Base-by-base conservation (phyloP, 345 rosid species). In the Eucalyptus erythrocorys region DNA sequence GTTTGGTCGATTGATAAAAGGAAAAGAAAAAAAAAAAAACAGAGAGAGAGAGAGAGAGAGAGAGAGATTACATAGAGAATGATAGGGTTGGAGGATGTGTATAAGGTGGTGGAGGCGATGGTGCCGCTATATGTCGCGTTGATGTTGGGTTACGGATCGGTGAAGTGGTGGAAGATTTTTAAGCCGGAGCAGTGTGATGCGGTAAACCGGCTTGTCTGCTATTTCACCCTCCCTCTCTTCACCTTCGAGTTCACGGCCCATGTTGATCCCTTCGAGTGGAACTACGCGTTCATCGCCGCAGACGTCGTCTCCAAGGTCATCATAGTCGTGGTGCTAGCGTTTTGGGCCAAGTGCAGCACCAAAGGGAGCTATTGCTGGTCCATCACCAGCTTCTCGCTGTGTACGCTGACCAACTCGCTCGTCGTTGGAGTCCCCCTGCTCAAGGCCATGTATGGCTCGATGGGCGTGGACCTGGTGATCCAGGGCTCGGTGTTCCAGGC, bases 281-380 rank as follows among this genome's bases (percentile, higher is more conserved):
- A 98, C 57, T 96, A 92, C 68, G 90, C 40, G 26, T 97, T 97
- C 90, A 94, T 98, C 5, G 96, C 90, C 0, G 99, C 97, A 0
- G 99, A 98, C 86, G 92, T 93, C 15, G 87, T 98, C 13, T 97
- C 99, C 11, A 98, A 98, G 91, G 88, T 93, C 86, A 86, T 98
- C 11, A 95, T 97, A 13, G 94, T 98, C 30, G 88, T 85, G 57
- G 95, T 94, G 68, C 89, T 98, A 30, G 96, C 92, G 17, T 87
- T 92, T 26, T 98, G 99, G 99, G 97, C 97, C 6, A 95, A 92
- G 93, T 96, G 90, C 55, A 94, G 95, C 42, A 88, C 91, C 92
- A 96, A 97, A 90, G 98, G 98, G 48, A 97, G 97, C 92, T 96
- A 92, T 59, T 51, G 94, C 27, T 98, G 99, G 99, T 96, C 97